phyloP scores from a whole-genome alignment of 306 rosid genomes.

The Cajanus cajan region DNA sequence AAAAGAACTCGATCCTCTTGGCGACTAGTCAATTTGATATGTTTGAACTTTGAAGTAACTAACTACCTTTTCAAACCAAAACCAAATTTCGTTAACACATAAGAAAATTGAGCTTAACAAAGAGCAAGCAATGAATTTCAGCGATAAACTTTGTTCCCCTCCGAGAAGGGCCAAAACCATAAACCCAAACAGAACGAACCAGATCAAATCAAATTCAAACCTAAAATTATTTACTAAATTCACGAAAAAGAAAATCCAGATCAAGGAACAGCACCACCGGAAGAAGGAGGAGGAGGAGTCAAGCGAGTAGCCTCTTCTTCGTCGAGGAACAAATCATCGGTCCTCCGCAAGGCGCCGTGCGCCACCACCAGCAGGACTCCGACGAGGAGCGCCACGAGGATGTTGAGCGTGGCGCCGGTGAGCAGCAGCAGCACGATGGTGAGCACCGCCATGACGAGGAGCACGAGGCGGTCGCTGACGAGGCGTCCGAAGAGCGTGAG shows the following conservation, averaged over 20 bases:
- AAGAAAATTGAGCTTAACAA: neutral
- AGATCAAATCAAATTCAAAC: neutral
- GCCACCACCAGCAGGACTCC: conserved; percentile 36
- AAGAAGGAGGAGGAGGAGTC: neutral
- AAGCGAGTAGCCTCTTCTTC: conserved; percentile 47
- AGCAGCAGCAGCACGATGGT: conserved; percentile 55
- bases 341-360: conserved; percentile 63
- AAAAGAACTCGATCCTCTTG: neutral
- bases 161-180: neutral
- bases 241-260: neutral
- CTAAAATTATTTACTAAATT: conserved; percentile 7
- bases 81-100: neutral
- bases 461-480: conserved; percentile 57
- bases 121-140: neutral
- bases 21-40: neutral
- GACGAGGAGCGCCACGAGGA: conserved; percentile 44
- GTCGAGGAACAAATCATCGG: conserved; percentile 52
- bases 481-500: conserved; percentile 41
- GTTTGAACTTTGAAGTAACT: neutral
- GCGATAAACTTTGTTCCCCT: neutral
- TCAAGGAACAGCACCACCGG: conserved; percentile 33
- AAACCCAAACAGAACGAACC: neutral
- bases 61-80: neutral
- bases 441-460: conserved; percentile 42
- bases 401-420: conserved; percentile 50